A percentile compares a stretch with the other conserved stretches of the same genome.
Evolutionary conservation across 495 filamentous ascomycete species (phyloP).

Genomic region (Penicillium roqueforti): DNA sequence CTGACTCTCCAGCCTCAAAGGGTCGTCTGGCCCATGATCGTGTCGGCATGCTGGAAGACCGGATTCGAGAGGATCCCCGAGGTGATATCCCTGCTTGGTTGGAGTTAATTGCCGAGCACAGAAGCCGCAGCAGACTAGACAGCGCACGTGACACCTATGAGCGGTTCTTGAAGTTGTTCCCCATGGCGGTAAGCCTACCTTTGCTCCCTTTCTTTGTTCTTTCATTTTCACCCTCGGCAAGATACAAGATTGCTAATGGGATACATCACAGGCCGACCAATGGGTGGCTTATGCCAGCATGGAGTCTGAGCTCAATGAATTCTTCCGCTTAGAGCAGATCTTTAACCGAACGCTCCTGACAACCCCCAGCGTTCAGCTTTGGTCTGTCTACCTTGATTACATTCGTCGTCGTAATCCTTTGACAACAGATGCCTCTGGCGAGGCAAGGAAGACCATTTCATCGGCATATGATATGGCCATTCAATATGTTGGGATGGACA

Average conservation of each 20-base stretch:
- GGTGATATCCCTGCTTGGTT: conserved; percentile 91
- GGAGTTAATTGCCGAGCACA: conserved; percentile 78
- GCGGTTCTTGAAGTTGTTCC: conserved; percentile 80
- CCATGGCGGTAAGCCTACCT: conserved; percentile 70
- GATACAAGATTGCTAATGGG: conserved; percentile 9
- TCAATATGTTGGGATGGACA: conserved; percentile 84
- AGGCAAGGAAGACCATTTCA: conserved; percentile 68
- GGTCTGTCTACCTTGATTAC: conserved; percentile 93
- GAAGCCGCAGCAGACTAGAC: conserved; percentile 72
- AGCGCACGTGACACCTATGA: conserved; percentile 79
- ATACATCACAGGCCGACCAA: conserved; percentile 65
- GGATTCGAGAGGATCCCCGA: conserved; percentile 83
- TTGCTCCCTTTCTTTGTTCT: conserved; percentile 1
- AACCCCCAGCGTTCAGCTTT: conserved; percentile 77
- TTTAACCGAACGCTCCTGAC: conserved; percentile 69
- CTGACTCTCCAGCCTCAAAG: conserved; percentile 41
- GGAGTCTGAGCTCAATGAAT: conserved; percentile 80
- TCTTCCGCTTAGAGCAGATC: conserved; percentile 70
- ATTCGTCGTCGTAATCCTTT: conserved; percentile 86
- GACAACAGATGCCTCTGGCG: conserved; percentile 69
- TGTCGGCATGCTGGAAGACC: conserved; percentile 81
- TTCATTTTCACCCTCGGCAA: not conserved
- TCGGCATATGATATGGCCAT: conserved; percentile 89
- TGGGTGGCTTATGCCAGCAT: conserved; percentile 83
- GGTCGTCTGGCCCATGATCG: conserved; percentile 70